Conservation (phyloP, 2,329 filamentous ascomycete genomes). For the Gliomastix tumulicola region DNA sequence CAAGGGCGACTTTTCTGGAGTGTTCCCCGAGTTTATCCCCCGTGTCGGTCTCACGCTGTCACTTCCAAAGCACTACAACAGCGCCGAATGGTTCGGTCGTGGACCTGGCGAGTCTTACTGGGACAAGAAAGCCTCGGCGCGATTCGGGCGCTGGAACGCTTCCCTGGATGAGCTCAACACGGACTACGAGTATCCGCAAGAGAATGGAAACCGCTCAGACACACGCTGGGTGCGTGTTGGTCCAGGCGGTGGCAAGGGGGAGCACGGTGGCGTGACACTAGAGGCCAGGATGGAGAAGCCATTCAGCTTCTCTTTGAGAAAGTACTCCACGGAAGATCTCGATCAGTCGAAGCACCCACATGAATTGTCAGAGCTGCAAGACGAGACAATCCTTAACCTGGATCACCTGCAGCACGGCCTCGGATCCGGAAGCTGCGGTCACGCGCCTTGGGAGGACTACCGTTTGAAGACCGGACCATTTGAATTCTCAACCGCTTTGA, state of each 20-base stretch:
- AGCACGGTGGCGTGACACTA: conserved; percentile 3
- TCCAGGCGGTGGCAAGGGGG: too few species aligned
- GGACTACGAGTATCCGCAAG: conserved; percentile 61
- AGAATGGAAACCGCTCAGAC: conserved; percentile 57
- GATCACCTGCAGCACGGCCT: conserved; percentile 6
- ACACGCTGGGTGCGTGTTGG: conserved; percentile 48
- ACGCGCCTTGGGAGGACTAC: conserved; percentile 13
- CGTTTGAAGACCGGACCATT: conserved; percentile 13
- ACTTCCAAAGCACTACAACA: conserved; percentile 35
- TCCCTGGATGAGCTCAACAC: conserved; percentile 44
- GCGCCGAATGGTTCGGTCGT: conserved; percentile 52
- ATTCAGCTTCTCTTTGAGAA: conserved; percentile 4
- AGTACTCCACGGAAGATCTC: conserved; percentile 3
- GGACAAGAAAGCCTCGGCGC: conserved; percentile 52
- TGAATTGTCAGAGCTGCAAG: conserved; percentile 4
- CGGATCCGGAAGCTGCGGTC: conserved; percentile 13
- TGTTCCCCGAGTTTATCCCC: conserved; percentile 47
- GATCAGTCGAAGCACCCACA: conserved; percentile 5
- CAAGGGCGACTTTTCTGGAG: conserved; percentile 31
- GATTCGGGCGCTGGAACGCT: conserved; percentile 38
- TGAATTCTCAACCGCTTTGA: conserved; percentile 13
- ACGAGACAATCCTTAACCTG: conserved; percentile 4
- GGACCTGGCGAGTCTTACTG: conserved; percentile 59
- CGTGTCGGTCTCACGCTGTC: conserved; percentile 54
- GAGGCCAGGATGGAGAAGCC: conserved; percentile 2